These are phyloP conservation scores for Pseudogymnoascus sp. DNA, from an alignment of 2,329 filamentous ascomycete genomes.

Conservation along the genomic window DNA sequence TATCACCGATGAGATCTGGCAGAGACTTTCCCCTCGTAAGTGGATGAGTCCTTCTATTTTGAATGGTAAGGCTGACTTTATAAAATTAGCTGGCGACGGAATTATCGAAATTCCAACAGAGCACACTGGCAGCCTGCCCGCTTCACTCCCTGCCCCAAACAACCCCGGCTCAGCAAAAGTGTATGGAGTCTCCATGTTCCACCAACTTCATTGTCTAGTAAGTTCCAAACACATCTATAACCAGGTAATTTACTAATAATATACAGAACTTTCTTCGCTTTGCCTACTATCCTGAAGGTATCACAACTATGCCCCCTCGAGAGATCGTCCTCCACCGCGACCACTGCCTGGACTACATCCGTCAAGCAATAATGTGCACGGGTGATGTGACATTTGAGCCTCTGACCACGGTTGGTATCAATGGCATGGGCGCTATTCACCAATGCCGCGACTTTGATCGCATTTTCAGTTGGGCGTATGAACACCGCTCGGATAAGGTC, in stretches of 20 bases:
- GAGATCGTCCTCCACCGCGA: constrained; percentile 10
- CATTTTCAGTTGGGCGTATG: constrained; percentile 12
- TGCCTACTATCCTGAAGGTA: not conserved
- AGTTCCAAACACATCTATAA: not conserved
- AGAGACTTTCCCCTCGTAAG: not conserved
- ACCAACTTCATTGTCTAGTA: constrained; percentile 15
- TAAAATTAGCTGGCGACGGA: not conserved
- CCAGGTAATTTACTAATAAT: not conserved
- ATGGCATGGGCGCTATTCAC: constrained; percentile 12
- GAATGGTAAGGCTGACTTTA: not conserved
- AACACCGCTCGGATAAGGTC: not conserved
- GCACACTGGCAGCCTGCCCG: not conserved
- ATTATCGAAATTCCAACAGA: not conserved
- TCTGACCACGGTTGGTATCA: constrained; percentile 9
- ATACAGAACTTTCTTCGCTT: not conserved
- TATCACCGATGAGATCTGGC: not conserved
- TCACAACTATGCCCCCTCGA: constrained; percentile 1
- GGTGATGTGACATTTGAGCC: constrained; percentile 15
- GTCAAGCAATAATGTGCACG: constrained; percentile 13
- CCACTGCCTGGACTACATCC: constrained; percentile 10
- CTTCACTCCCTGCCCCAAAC: not conserved
- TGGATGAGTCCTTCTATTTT: not conserved
- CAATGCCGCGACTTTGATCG: constrained; percentile 11
- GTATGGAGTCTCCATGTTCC: constrained; percentile 15
- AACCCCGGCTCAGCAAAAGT: constrained; percentile 11